Percentiles rank a stretch among this genome's conserved stretches.
phyloP scores from a whole-genome alignment of 2,329 filamentous ascomycete genomes.

The Venturia pyrina region DNA sequence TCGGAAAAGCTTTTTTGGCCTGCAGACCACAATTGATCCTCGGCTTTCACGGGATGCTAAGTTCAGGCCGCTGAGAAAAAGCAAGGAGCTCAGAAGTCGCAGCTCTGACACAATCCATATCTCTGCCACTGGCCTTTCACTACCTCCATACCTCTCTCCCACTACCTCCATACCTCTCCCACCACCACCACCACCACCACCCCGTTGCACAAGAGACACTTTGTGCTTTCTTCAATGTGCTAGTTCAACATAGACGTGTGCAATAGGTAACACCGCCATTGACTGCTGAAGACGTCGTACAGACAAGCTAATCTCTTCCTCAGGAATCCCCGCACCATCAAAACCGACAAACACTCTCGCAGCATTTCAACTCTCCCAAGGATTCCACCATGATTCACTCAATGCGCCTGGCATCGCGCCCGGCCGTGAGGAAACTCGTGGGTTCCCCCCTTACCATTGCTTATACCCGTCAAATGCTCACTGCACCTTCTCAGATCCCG shows the following conservation, averaged over 20 bases:
- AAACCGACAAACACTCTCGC: neutral
- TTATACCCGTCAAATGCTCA: neutral
- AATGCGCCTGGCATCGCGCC: neutral
- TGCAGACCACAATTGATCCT: neutral
- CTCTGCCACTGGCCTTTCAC: neutral
- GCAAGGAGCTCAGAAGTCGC: neutral
- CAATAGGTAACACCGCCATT: neutral
- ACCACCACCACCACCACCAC: neutral
- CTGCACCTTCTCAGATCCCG: neutral
- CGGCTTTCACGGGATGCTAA: neutral
- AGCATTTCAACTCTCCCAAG: neutral
- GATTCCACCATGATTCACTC: neutral
- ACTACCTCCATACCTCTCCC: neutral
- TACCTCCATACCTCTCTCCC: neutral
- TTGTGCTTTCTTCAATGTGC: conserved; percentile 13
- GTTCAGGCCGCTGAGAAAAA: neutral
- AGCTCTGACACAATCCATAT: neutral
- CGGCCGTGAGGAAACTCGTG: neutral
- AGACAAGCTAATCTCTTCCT: neutral
- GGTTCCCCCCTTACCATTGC: neutral
- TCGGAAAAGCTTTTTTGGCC: conserved; percentile 1
- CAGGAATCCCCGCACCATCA: neutral
- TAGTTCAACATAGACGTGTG: neutral
- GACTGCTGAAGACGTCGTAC: neutral
- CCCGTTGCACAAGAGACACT: too few relatives aligned